These are phyloP conservation scores for Haplographium delicatum DNA, from an alignment of 495 filamentous ascomycete genomes.

Conservation along the genomic window DNA sequence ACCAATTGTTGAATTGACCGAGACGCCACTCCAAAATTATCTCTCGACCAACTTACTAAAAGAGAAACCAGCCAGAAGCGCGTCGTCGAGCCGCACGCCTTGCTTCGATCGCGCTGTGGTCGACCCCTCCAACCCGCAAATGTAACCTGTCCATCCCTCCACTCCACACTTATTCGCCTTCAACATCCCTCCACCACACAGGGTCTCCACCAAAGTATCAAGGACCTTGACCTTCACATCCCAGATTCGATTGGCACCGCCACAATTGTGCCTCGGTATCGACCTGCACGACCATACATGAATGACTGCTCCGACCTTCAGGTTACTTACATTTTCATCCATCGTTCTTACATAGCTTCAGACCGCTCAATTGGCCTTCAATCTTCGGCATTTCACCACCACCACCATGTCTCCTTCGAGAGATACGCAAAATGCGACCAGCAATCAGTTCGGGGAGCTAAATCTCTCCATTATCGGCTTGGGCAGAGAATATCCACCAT, in stretches of 20 bases:
- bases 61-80: no score
- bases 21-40: no score
- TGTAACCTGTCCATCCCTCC: no score
- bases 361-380: not conserved
- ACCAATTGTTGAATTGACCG: no score
- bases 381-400: not conserved
- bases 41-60: no score
- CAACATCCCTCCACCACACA: not conserved
- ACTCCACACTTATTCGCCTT: slow-evolving; percentile 4
- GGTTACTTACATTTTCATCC: not conserved
- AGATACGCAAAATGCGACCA: slow-evolving; percentile 7
- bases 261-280: slow-evolving; percentile 10
- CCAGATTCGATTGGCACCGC: not conserved
- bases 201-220: slow-evolving; percentile 5
- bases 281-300: not conserved
- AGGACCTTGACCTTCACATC: slow-evolving; percentile 3
- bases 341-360: not conserved
- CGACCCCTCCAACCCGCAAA: no score
- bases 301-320: not conserved
- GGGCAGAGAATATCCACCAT: slow-evolving; percentile 45
- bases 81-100: no score
- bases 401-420: slow-evolving; percentile 9
- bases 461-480: slow-evolving; percentile 46
- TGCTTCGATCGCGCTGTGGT: no score
- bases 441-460: slow-evolving; percentile 21